phyloP scores from a whole-genome alignment of 2,329 filamentous ascomycete genomes.

The Camptophora hylomeconis region DNA sequence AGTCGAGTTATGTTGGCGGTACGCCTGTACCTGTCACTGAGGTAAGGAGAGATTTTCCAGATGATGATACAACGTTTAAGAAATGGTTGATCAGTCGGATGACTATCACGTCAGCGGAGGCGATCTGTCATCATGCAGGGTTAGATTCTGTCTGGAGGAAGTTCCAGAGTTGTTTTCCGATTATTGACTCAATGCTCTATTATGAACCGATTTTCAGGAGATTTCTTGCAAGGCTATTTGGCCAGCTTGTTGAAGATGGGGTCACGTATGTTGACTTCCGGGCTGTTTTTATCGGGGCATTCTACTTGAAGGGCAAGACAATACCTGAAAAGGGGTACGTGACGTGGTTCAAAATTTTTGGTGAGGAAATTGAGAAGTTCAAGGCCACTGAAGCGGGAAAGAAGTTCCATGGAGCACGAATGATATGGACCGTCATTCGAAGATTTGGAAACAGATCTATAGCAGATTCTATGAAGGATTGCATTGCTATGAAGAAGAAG shows the following conservation, averaged over 20 bases:
- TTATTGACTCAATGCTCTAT: conserved; percentile 62
- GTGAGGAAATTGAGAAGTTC: conserved; percentile 68
- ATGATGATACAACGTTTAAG: conserved; percentile 58
- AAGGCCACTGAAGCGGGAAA: conserved; percentile 56
- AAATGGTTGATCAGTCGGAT: conserved; percentile 64
- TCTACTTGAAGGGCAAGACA: conserved; percentile 52
- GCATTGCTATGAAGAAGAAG: conserved; percentile 65
- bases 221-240: conserved; percentile 60
- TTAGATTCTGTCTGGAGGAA: conserved; percentile 75
- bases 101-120: conserved; percentile 59
- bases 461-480: conserved; percentile 72
- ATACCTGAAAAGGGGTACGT: conserved; percentile 40
- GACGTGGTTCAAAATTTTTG: conserved; percentile 57
- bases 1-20: conserved; percentile 44
- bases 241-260: conserved; percentile 63
- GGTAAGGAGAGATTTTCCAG: conserved; percentile 63
- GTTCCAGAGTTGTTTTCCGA: conserved; percentile 61
- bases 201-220: conserved; percentile 82
- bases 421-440: conserved; percentile 70
- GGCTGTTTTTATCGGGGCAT: conserved; percentile 60
- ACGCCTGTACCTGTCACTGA: conserved; percentile 44
- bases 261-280: conserved; percentile 76
- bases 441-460: conserved; percentile 50
- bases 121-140: conserved; percentile 67
- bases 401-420: conserved; percentile 66